Percentiles rank a stretch among this genome's conserved stretches.
Conservation (phyloP, 169 alveolate species). For the Plasmodium reichenowi region DNA sequence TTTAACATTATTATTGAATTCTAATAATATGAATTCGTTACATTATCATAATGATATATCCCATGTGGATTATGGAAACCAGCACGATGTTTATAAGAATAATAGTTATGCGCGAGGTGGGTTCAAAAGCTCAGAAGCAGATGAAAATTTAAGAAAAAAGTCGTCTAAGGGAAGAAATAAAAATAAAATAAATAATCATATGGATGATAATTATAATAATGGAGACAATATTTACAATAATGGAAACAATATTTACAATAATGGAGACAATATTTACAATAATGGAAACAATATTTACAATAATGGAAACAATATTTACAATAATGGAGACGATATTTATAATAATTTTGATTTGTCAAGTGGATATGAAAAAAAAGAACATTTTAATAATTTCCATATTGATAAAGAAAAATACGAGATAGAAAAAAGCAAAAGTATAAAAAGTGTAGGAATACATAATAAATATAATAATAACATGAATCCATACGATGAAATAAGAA, state of each 20-base stretch:
- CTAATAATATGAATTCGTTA: conserved; percentile 26
- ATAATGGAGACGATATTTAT: too few species aligned
- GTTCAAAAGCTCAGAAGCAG: background rate
- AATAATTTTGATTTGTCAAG: too few species aligned
- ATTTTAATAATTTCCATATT: background rate
- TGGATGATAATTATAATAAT: background rate
- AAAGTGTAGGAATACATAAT: background rate
- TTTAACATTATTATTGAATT: conserved; percentile 25
- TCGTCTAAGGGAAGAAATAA: background rate
- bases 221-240: too few species aligned
- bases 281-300: too few species aligned
- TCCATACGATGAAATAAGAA: conserved; percentile 3
- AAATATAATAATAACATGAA: background rate
- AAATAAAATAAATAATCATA: background rate
- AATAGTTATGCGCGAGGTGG: background rate
- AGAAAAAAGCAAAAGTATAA: background rate
- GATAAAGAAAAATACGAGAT: background rate
- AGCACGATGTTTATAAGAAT: background rate
- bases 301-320: too few species aligned
- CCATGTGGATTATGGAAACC: conserved; percentile 1
- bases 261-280: too few species aligned
- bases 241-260: too few species aligned
- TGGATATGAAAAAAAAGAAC: background rate
- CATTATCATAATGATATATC: background rate
- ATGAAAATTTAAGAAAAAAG: background rate